Evolutionary conservation across 1,139 yeast genomes (phyloP), one percentile per base, ranked within the genome.

Genomic region (Protomyces gravidus): DNA sequence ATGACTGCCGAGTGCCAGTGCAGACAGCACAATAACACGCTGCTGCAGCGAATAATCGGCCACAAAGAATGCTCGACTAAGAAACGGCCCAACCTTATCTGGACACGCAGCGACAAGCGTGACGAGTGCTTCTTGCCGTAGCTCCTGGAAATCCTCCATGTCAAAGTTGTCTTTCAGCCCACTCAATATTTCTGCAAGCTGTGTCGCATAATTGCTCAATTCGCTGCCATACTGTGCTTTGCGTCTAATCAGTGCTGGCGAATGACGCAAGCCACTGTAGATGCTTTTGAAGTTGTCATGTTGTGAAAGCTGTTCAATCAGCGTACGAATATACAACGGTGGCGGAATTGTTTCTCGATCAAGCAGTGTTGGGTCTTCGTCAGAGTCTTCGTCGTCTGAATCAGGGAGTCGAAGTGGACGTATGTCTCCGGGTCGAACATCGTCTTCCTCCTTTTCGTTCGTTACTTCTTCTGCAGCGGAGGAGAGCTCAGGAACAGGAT

Each of bases 311-410:
- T 28, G 39, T 32, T 47, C 50, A 30, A 55, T 39, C 32, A 55
- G 49, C 19, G 48, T 45, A 11, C 59, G 42, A 13, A 55, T 40
- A 45, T 55, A 55, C 3, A 55, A 48, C 1, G 59, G 59, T 5
- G 53, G 53, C 7, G 47, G 53, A 5, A 55, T 11, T n/a, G 26
- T 47, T 11, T 55, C 59, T 19, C 59, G 39, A 30, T 55, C 53
- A 6, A 55, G 32, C 45, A 55, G 25, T 2, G 59, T 28, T 11
- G 59, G 59, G 30, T 55, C 59, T 19, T 55, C 59, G 23, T 55
- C 59, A 9, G 59, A 55, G 19, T 55, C 59, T 21, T 48, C 53
- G 30, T 55, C 59, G n/a, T 55, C 59, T 6, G 59, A 55, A 33
- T 55, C 59, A 6, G 59, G 59, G n/a, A 55, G 53, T 11, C 53